Conservation (phyloP, 225 moss, liverwort and hornwort genomes). For the Lunularia cruciata region DNA sequence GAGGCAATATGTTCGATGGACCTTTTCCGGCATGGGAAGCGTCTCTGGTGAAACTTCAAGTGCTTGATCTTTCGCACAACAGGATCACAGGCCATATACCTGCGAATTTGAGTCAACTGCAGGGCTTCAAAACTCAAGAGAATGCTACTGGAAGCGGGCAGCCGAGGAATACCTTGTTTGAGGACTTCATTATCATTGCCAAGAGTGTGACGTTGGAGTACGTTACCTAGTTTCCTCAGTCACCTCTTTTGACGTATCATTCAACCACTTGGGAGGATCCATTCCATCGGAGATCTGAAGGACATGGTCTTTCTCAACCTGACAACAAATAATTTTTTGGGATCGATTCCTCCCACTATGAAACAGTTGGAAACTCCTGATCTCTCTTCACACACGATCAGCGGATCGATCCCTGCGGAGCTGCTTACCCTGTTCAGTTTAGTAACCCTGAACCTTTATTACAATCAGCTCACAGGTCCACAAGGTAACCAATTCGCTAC, state of each 20-base stretch:
- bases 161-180: neutral
- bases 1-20: neutral
- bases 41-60: neutral
- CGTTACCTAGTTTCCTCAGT: neutral
- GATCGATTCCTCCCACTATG: slow-evolving; percentile 26
- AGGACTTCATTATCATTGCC: no score
- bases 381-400: slow-evolving; percentile 24
- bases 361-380: slow-evolving; percentile 23
- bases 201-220: neutral
- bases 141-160: neutral
- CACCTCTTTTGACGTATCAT: slow-evolving; percentile 23
- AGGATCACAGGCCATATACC: neutral
- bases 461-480: slow-evolving; percentile 25
- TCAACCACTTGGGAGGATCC: slow-evolving; percentile 29
- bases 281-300: slow-evolving; percentile 31
- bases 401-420: slow-evolving; percentile 29
- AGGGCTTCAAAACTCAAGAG: neutral
- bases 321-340: slow-evolving; percentile 25
- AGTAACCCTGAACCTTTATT: slow-evolving; percentile 21
- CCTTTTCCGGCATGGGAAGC: neutral
- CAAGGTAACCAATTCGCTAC: neutral
- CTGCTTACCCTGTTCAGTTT: slow-evolving; percentile 13
- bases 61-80: slow-evolving; percentile 12
- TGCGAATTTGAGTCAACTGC: neutral
- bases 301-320: slow-evolving; percentile 26